Percentiles rank a stretch among this genome's conserved stretches.
Conservation (phyloP, 192 early-diverging fungal species). For the Backusella tarrabulga region DNA sequence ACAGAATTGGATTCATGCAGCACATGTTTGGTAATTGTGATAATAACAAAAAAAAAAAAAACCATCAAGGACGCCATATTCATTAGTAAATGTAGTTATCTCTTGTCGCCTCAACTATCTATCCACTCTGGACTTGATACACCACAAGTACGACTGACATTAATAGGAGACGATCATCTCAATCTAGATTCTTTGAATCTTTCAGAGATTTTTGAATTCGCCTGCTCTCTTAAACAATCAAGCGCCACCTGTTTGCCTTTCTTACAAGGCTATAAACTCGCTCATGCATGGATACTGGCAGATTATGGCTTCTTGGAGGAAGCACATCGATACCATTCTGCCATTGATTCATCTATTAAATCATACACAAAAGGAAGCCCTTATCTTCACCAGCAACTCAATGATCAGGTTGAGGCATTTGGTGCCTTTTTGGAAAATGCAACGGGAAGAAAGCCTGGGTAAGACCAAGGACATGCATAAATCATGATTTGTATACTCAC, state of each 20-base stretch:
- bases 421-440: constrained; percentile 13
- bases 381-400: constrained; percentile 61
- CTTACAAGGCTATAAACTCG: constrained; percentile 89
- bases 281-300: constrained; percentile 75
- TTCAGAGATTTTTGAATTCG: constrained; percentile 88
- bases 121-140: constrained; percentile 63
- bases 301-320: constrained; percentile 78
- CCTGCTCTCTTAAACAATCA: constrained; percentile 49
- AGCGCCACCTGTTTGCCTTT: constrained; percentile 60
- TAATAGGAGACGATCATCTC: constrained; percentile 56
- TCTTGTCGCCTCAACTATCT: constrained; percentile 27
- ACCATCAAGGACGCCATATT: too few species aligned
- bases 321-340: constrained; percentile 77
- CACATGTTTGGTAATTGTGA: constrained; percentile 76
- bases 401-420: constrained; percentile 70
- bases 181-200: constrained; percentile 53
- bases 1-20: constrained; percentile 54
- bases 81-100: constrained; percentile 17
- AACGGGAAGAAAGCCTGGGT: constrained; percentile 8
- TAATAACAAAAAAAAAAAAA: not conserved
- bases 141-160: constrained; percentile 58
- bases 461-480: not conserved
- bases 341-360: constrained; percentile 71
- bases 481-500: not conserved
- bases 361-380: constrained; percentile 74